Base-by-base conservation (phyloP, 2,329 filamentous ascomycete genomes). In the Kalaharituber pfeilii region DNA sequence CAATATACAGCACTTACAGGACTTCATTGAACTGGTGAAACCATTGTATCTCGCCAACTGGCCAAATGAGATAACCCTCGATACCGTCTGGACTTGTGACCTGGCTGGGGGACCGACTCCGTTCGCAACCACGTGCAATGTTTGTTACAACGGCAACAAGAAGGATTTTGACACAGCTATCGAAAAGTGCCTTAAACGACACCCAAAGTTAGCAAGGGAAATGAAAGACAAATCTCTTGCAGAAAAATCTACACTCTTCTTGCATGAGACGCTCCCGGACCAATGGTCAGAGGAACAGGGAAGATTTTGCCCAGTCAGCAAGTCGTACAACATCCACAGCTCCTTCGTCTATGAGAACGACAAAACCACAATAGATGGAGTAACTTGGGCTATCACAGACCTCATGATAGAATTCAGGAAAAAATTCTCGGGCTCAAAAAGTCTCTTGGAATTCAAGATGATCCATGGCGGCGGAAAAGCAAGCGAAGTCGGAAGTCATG, bases 231-330 rank as follows among this genome's bases (percentile, higher is more conserved):
- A 59, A 54, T 4, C 60, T 65, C n/a, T 56, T 66, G 5, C 65
- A 63, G 51, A 55, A 57, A 7, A 49, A 62, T 5, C 27, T 44
- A 0, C 25, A 63, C 8, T 62, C 1, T 66, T 67, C 49, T 55
- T 65, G 15, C 56, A 67, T 45, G 65, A 67, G 53, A 64, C 66
- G 1, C 61, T 67, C 3, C 63, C 58, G 4, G 49, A 42, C 11
- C 63, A 66, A 39, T 66, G 65, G 64, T 56, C 51, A 0, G 66
- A 67, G 22, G 66, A 67, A 52, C 63, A 50, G 2, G 45, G 33
- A 56, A 62, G 39, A 33, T 63, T 39, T 36, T 65, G 33, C 62
- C 63, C 65, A 0, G 25, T 44, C 1, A 65, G 62, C 18, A 57
- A 53, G 15, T 52, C 54, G 0, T 67, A 62, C 53, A 53, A 54